phyloP scores from a whole-genome alignment of 163 green algal species.

The Chloromonas sp. region DNA sequence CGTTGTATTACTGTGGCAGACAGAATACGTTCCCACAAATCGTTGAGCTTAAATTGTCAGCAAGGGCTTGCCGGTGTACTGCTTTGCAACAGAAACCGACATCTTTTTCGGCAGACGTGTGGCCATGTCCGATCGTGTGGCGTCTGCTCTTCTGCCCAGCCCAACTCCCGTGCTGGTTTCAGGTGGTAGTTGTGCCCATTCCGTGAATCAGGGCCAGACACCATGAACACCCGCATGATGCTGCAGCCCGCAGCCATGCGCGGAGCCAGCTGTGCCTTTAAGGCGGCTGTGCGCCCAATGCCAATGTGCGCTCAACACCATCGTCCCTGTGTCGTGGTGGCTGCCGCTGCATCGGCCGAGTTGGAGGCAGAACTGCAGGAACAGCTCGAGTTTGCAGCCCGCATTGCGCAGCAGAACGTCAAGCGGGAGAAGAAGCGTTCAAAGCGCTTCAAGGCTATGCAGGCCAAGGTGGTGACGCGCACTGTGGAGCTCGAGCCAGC shows the following conservation, averaged over 20 bases:
- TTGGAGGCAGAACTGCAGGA: background rate
- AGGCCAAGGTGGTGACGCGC: conserved; percentile 28
- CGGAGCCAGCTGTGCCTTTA: background rate
- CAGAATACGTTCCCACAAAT: no score
- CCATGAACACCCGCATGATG: background rate
- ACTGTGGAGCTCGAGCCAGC: conserved; percentile 47
- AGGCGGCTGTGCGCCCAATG: background rate
- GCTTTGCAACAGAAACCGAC: no score
- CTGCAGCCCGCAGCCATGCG: background rate
- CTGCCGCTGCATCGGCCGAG: background rate
- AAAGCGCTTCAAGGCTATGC: conserved; percentile 50
- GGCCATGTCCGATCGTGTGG: no score
- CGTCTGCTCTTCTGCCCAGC: no score
- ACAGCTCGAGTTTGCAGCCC: background rate
- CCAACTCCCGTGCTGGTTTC: no score
- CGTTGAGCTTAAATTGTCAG: no score
- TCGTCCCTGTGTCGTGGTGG: background rate
- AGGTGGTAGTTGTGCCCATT: no score
- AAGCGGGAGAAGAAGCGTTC: conserved; percentile 40
- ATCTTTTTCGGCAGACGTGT: no score
- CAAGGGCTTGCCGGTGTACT: no score
- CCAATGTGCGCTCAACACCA: background rate
- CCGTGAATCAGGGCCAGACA: background rate
- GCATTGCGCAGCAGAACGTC: background rate
- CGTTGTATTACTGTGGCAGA: no score